phyloP scores from a whole-genome alignment of 2,329 filamentous ascomycete species.

The Paecilomyces sp. region DNA sequence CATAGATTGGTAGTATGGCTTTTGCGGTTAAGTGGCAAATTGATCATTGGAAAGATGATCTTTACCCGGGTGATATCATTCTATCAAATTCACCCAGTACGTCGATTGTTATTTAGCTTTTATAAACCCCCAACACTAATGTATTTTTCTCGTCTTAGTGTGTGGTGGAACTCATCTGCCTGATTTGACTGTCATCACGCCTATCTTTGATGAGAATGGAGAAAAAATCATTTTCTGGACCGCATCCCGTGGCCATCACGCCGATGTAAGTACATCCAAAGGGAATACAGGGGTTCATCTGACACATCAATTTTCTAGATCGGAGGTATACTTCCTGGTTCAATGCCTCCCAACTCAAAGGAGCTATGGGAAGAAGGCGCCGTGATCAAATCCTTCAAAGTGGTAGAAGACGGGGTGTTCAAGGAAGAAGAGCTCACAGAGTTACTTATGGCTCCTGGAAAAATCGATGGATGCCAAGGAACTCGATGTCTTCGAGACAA shows the following conservation, averaged over 20 bases:
- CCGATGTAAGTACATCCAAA: constrained; percentile 45
- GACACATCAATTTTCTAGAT: constrained; percentile 35
- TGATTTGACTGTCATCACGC: constrained; percentile 70
- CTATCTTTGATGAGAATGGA: constrained; percentile 54
- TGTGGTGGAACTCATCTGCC: constrained; percentile 73
- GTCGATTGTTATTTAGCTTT: neutral
- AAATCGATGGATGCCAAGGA: constrained; percentile 65
- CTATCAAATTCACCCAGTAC: constrained; percentile 64
- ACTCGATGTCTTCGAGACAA: constrained; percentile 72
- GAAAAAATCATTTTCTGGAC: constrained; percentile 68
- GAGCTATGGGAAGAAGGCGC: constrained; percentile 60
- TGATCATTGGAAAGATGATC: constrained; percentile 68
- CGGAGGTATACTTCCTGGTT: constrained; percentile 68
- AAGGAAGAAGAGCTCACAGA: constrained; percentile 66
- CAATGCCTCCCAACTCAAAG: constrained; percentile 69
- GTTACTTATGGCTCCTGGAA: constrained; percentile 61
- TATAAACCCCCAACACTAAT: too few relatives aligned
- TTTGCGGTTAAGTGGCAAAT: constrained; percentile 70
- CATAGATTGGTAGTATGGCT: constrained; percentile 73
- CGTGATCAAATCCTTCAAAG: constrained; percentile 52
- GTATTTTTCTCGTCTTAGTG: constrained; percentile 32
- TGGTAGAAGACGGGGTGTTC: constrained; percentile 46
- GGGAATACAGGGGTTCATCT: too few relatives aligned
- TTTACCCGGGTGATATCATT: constrained; percentile 69
- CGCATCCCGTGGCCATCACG: constrained; percentile 64